A percentile compares a stretch with the other conserved stretches of the same genome.
Conservation (phyloP, 2,329 filamentous ascomycete species). For the Exophiala mesophila region DNA sequence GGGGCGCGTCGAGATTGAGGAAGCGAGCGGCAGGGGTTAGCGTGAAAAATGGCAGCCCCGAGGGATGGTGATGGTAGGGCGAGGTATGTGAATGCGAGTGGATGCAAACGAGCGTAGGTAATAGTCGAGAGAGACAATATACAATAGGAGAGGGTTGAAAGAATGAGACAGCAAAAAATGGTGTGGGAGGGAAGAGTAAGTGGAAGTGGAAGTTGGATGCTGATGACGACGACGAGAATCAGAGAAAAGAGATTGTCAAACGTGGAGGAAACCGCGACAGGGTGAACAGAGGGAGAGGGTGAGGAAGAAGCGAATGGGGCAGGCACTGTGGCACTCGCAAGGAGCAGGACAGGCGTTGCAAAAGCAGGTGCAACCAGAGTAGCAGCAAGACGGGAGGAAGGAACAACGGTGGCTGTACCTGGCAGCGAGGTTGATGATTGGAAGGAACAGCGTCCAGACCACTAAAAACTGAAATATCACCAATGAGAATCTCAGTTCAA, state of each 20-base stretch:
- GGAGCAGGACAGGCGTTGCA: too few species aligned
- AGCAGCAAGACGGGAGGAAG: too few species aligned
- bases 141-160: not conserved
- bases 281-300: not conserved
- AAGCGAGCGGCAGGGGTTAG: constrained; percentile 2
- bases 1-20: constrained; percentile 1
- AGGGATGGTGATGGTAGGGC: too few species aligned
- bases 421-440: too few species aligned
- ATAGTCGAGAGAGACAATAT: not conserved
- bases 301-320: not conserved
- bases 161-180: not conserved
- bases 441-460: too few species aligned
- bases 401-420: too few species aligned
- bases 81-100: too few species aligned
- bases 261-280: not conserved
- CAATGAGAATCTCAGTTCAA: not conserved
- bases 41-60: too few species aligned
- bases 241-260: not conserved
- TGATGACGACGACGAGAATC: not conserved
- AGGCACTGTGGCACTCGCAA: not conserved
- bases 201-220: not conserved
- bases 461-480: not conserved
- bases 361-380: too few species aligned
- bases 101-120: too few species aligned
- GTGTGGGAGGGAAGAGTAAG: not conserved